Percentiles rank a stretch among this genome's conserved stretches.
Evolutionary conservation across 2,329 filamentous ascomycete genomes (phyloP).

Genomic region (Trichoderma sp.): DNA sequence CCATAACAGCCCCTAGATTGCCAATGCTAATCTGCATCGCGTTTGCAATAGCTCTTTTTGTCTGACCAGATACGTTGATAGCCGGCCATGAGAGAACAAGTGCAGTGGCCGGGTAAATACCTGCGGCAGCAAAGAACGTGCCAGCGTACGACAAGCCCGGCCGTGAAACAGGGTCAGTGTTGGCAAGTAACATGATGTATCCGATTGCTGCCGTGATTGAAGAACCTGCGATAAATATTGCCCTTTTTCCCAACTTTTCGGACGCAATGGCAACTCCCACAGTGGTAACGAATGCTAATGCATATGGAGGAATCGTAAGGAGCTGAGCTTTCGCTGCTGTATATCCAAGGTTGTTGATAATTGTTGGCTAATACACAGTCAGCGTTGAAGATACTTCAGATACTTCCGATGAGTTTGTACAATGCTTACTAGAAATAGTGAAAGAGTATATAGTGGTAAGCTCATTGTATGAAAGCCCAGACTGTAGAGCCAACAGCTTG

Average conservation of each 20-base stretch:
- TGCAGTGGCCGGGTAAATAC: constrained; percentile 67
- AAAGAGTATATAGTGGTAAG: constrained; percentile 59
- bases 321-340: constrained; percentile 56
- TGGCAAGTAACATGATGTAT: constrained; percentile 61
- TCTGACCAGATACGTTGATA: constrained; percentile 71
- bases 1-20: constrained; percentile 67
- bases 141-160: constrained; percentile 62
- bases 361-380: constrained; percentile 43
- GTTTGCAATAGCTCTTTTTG: constrained; percentile 67
- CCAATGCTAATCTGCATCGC: constrained; percentile 69
- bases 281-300: constrained; percentile 62
- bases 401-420: too few relatives aligned
- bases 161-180: constrained; percentile 46
- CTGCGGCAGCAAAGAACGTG: constrained; percentile 64
- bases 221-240: constrained; percentile 64
- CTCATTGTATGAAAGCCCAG: constrained; percentile 73
- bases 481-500: constrained; percentile 73
- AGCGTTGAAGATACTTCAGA: constrained; percentile 36
- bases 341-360: constrained; percentile 57
- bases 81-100: constrained; percentile 69
- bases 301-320: constrained; percentile 65
- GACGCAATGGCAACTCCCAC: constrained; percentile 60
- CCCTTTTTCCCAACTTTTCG: constrained; percentile 58
- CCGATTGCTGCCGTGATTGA: constrained; percentile 60
- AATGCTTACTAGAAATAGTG: constrained; percentile 49